Evolutionary conservation across 441 rosid species (phyloP).

Genomic region (Gossypium schwendimanii): DNA sequence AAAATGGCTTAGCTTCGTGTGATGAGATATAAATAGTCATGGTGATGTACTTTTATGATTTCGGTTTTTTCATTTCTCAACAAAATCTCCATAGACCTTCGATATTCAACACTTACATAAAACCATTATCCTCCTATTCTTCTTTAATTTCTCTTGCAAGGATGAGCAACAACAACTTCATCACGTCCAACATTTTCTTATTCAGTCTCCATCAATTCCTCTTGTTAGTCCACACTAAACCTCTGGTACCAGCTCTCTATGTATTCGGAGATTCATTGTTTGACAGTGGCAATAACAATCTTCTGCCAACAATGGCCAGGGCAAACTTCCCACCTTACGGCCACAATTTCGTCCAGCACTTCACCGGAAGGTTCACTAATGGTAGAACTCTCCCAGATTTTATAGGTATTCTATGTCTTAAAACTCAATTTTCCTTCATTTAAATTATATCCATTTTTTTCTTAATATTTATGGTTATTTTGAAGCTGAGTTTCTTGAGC

Average conservation of each 20-base stretch:
- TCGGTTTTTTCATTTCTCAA: no score
- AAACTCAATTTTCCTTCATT: neutral
- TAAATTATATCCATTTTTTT: neutral
- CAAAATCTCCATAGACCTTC: neutral
- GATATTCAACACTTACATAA: neutral
- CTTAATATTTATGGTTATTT: neutral
- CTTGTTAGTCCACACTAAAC: neutral
- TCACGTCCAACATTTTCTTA: neutral
- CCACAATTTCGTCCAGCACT: slow-evolving; percentile 14
- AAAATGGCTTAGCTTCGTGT: neutral
- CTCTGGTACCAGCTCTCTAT: slow-evolving; percentile 37
- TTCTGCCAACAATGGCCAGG: slow-evolving; percentile 24
- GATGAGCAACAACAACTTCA: neutral
- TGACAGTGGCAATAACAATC: slow-evolving; percentile 45
- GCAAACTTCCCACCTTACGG: slow-evolving; percentile 29
- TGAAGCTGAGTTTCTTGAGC: slow-evolving; percentile 34
- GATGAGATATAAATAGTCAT: no score
- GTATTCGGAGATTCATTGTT: slow-evolving; percentile 45
- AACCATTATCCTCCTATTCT: neutral
- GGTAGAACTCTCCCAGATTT: slow-evolving; percentile 21
- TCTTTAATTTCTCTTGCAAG: neutral
- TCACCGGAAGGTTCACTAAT: slow-evolving; percentile 29
- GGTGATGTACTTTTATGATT: no score
- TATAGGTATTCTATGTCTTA: slow-evolving; percentile 13
- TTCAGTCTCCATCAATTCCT: neutral